Conservation (phyloP, 2,329 filamentous ascomycete genomes). For the Knufia fluminis region DNA sequence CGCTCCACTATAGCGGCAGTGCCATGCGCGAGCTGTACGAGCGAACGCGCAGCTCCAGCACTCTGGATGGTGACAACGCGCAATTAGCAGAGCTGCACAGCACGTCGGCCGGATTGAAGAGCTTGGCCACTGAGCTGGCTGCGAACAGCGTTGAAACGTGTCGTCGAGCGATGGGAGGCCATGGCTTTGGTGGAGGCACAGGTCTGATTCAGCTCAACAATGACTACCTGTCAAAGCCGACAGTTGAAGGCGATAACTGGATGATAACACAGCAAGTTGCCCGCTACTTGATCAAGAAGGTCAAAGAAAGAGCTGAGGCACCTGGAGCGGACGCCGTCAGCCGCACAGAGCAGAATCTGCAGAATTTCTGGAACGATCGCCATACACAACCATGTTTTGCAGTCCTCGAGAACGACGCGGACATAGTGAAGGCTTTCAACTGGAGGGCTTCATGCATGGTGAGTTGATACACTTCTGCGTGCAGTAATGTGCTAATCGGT, state of each 20-base stretch:
- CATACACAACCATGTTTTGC: conserved; percentile 2
- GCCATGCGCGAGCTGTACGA: conserved; percentile 42
- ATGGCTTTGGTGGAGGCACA: conserved; percentile 45
- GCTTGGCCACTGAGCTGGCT: conserved; percentile 59
- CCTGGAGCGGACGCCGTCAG: conserved; percentile 42
- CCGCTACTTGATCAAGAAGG: conserved; percentile 58
- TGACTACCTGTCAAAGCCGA: conserved; percentile 61
- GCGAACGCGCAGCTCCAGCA: conserved; percentile 37
- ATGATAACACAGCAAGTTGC: conserved; percentile 73
- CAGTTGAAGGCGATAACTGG: conserved; percentile 72
- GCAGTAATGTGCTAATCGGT: too few relatives aligned
- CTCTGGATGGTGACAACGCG: conserved; percentile 37
- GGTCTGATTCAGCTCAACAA: conserved; percentile 55
- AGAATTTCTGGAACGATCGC: background rate
- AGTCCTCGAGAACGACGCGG: conserved; percentile 45
- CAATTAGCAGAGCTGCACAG: conserved; percentile 62
- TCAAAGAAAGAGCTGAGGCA: conserved; percentile 24
- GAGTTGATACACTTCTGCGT: conserved; percentile 42
- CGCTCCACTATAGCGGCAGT: conserved; percentile 33
- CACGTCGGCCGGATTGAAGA: conserved; percentile 66
- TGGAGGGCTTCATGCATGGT: conserved; percentile 66
- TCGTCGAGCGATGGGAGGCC: conserved; percentile 62
- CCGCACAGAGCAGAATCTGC: conserved; percentile 43
- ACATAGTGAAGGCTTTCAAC: conserved; percentile 63
- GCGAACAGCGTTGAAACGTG: conserved; percentile 68